Conservation (phyloP, 2,329 filamentous ascomycete species). For the Trichoderma sp. region DNA sequence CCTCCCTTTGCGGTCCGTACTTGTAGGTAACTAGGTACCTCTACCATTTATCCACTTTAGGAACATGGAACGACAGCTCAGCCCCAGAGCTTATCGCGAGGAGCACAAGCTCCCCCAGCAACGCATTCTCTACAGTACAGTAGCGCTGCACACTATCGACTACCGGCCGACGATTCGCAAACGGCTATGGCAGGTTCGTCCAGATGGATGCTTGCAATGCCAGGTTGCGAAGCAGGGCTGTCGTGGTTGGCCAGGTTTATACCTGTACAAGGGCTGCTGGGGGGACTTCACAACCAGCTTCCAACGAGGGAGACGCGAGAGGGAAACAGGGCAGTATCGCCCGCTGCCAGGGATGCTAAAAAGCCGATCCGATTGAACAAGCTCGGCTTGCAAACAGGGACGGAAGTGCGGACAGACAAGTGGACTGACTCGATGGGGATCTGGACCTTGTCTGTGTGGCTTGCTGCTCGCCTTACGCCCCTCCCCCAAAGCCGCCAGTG, state of each 20-base stretch:
- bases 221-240: not conserved
- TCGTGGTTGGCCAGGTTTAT: not conserved
- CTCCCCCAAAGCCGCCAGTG: not conserved
- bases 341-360: not conserved
- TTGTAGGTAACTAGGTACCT: not conserved
- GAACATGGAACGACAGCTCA: not conserved
- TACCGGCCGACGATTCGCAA: not conserved
- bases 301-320: not conserved
- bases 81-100: conserved; percentile 8
- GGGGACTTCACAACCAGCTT: not conserved
- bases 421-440: conserved; percentile 3
- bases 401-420: conserved; percentile 3
- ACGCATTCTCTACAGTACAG: not conserved
- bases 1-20: not conserved
- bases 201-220: not conserved
- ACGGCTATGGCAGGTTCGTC: not conserved
- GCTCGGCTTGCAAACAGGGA: not conserved
- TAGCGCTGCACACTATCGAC: not conserved
- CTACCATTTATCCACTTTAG: not conserved
- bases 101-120: not conserved
- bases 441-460: conserved; percentile 11
- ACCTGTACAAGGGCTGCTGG: not conserved
- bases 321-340: not conserved
- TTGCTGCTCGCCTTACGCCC: conserved; percentile 7
- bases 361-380: conserved; percentile 11